Base-by-base conservation (phyloP, 106 monocot genomes). In the Chionographis japonica region DNA sequence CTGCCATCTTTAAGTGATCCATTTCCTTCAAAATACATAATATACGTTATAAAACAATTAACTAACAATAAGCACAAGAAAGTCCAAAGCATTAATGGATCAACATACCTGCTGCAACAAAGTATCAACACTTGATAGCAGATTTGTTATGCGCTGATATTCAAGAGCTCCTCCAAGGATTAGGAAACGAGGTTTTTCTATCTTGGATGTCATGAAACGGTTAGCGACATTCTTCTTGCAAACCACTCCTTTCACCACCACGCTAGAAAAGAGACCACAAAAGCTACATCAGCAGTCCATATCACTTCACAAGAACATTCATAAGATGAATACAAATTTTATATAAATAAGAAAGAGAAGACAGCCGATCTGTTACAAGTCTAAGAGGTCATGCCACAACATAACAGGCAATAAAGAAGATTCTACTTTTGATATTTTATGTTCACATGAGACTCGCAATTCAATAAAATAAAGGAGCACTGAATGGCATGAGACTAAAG, bases 161-260 rank as follows among this genome's bases (percentile, higher is more conserved):
- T 94, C 94, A 73, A 94, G 88, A 69, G 90, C 88, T 83, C 94
- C 94, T 63, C 88, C 94, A 74, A 94, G 90, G 58, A 94, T 83
- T 50, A 94, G 73, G 50, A 94, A 63, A 4, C 79, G 88, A n/a
- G 94, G 85, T 66, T 91, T 91, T 60, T 83, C 85, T 37, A 88
- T 83, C 62, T 74, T 83, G 70, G 85, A 68, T 59, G 83, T 18
- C 94, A 94, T 94, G 4, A 83, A 83, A 40, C 90, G 85, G 39
- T 94, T 78, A 75, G 90, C 88, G 19, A 94, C 76, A 72, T 94
- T 94, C 70, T 94, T 94, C 79, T 91, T 94, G 69, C 90, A 94
- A 60, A 94, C 94, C 56, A 91, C 79, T 70, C 94, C 94, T 77
- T 78, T 94, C 37, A 91, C 56, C 40, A 88, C 90, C 57, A 68